Evolutionary conservation across 1,139 yeast species (phyloP).

Genomic region (Taiozyma sp.): DNA sequence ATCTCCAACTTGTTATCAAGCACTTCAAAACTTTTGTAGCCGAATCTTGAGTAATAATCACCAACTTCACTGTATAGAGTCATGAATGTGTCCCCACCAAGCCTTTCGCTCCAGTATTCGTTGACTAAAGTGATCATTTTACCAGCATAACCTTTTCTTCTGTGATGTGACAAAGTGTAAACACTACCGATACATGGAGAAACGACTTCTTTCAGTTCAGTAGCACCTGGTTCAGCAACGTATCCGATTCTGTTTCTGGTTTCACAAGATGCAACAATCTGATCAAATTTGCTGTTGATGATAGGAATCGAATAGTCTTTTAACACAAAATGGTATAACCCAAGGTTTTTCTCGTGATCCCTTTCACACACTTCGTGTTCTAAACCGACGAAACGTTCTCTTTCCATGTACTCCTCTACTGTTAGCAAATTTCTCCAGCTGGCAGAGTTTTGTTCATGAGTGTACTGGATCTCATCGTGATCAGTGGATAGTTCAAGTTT

Average conservation of each 20-base stretch:
- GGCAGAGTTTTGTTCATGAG: slow-evolving; percentile 43
- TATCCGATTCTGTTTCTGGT: slow-evolving; percentile 40
- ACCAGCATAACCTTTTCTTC: slow-evolving; percentile 65
- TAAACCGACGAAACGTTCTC: slow-evolving; percentile 43
- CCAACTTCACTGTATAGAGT: slow-evolving; percentile 64
- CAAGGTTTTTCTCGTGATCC: slow-evolving; percentile 22
- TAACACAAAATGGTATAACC: slow-evolving; percentile 31
- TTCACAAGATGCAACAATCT: slow-evolving; percentile 43
- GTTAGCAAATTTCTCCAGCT: slow-evolving; percentile 51
- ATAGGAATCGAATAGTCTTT: slow-evolving; percentile 26
- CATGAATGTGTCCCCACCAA: slow-evolving; percentile 13
- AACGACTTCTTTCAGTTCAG: slow-evolving; percentile 30
- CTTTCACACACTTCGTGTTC: slow-evolving; percentile 22
- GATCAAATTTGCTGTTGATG: slow-evolving; percentile 21
- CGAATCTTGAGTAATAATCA: slow-evolving; percentile 55
- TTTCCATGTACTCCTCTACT: slow-evolving; percentile 41
- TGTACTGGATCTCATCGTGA: slow-evolving; percentile 39
- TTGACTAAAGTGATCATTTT: slow-evolving; percentile 43
- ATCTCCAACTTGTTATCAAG: background rate
- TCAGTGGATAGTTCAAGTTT: slow-evolving; percentile 26
- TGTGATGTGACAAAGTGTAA: slow-evolving; percentile 48
- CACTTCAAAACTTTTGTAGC: slow-evolving; percentile 49
- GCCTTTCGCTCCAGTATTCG: slow-evolving; percentile 33
- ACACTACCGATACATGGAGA: slow-evolving; percentile 63
- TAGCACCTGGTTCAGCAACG: slow-evolving; percentile 21